Evolutionary conservation across 2,329 filamentous ascomycete species (phyloP), one percentile per base, ranked within the genome.

Genomic region (Nannizziopsis arthrosporioides): DNA sequence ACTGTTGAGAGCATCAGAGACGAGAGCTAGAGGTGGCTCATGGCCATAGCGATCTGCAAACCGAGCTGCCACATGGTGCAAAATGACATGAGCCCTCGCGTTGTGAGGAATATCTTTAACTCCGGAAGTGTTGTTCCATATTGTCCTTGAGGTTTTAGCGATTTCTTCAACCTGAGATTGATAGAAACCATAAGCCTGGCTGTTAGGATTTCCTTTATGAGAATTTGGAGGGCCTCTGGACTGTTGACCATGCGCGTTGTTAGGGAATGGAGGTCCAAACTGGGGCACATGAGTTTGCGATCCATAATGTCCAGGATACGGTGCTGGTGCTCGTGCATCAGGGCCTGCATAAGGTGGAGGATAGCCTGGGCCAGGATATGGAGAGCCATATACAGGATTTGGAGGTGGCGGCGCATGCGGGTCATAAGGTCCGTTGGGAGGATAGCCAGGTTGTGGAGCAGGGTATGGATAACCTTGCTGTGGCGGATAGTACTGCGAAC

Each of bases 61-160:
- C 32, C 70, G 71, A 47, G 73, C 72, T 48, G 75, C 70, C 44
- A 80, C 66, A 59, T 84, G 78, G 58, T 82, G 72, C 37, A 89
- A 72, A 8, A 84, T 69, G 41, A 79, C 73, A 51, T 76, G 76
- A 12, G 84, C 71, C 54, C 79, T 78, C 41, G 85, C 71, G 51
- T 74, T 75, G 35, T 75, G 74, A 11, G 80, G 74, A 12, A 86
- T 64, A 44, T 80, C 74, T 55, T 77, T 77, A 53, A 85, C 68
- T 2, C 72, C 71, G 6, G 72, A 73, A 2, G 81, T 74, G 17
- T 69, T 65, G 52, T 75, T 74, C 82, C 83, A 89, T 32, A 82
- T 63, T 18, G 78, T 75, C 50, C 76, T 73, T 3, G 78, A 75
- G 57, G 74, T 72, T 37, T 65, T 68, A 8, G 73, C 72, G 51